Percentiles rank a stretch among this genome's conserved stretches.
phyloP scores from a whole-genome alignment of 371 early-diverging fungal genomes.

The Funneliformis caledonium region DNA sequence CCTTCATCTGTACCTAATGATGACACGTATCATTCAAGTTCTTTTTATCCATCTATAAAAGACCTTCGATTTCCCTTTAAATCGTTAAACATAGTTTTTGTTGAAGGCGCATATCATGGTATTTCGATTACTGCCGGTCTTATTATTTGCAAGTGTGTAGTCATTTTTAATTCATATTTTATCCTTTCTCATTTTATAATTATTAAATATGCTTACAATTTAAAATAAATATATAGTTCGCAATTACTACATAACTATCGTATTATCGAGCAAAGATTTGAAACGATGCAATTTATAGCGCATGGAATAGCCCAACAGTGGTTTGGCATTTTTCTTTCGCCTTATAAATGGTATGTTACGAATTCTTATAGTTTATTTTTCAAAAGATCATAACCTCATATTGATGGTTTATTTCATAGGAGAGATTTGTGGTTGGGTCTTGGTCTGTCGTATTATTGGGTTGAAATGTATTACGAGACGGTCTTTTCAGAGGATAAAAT shows the following conservation, averaged over 20 bases:
- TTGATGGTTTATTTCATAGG: conserved; percentile 36
- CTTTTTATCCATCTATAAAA: conserved; percentile 48
- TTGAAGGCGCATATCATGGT: conserved; percentile 74
- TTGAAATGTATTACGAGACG: conserved; percentile 74
- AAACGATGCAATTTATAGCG: conserved; percentile 71
- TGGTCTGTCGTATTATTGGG: conserved; percentile 79
- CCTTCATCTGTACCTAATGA: background rate
- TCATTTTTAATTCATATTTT: background rate
- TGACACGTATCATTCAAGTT: background rate
- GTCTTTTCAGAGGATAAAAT: conserved; percentile 90
- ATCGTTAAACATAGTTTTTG: conserved; percentile 85
- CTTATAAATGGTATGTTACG: conserved; percentile 66
- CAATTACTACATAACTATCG: conserved; percentile 73
- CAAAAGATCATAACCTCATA: background rate
- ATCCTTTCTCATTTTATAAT: background rate
- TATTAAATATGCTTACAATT: background rate
- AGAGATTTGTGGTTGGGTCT: conserved; percentile 87
- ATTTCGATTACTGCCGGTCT: conserved; percentile 74
- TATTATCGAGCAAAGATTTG: conserved; percentile 87
- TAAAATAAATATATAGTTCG: conserved; percentile 50
- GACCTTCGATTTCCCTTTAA: conserved; percentile 88
- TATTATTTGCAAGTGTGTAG: conserved; percentile 59
- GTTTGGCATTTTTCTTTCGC: conserved; percentile 89
- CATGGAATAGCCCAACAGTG: conserved; percentile 85
- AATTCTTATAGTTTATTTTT: background rate